These are phyloP conservation scores for Chenopodium album DNA, from an alignment of 148 eudicot genomes.

Conservation along the genomic window DNA sequence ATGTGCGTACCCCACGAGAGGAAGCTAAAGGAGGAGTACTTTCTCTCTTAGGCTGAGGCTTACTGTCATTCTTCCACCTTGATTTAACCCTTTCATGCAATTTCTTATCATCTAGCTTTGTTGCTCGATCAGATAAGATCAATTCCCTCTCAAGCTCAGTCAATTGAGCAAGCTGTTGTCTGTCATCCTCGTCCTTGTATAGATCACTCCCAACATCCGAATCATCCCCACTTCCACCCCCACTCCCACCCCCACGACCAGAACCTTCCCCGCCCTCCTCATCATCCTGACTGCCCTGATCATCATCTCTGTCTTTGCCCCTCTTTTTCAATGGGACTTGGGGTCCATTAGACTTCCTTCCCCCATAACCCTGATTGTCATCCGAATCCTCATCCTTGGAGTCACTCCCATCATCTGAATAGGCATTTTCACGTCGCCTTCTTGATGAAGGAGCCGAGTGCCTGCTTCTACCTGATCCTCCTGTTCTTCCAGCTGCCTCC, in stretches of 20 bases:
- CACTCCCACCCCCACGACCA: slow-evolving; percentile 61
- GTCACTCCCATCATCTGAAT: slow-evolving; percentile 90
- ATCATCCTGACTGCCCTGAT: slow-evolving; percentile 64
- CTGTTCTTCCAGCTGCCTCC: slow-evolving; percentile 96
- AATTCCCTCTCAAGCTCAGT: slow-evolving; percentile 83
- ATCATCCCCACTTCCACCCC: slow-evolving; percentile 64
- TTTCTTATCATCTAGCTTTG: slow-evolving; percentile 65
- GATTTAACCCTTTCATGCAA: slow-evolving; percentile 74
- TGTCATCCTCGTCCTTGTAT: slow-evolving; percentile 76
- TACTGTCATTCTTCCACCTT: slow-evolving; percentile 61
- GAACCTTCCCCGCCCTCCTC: slow-evolving; percentile 49
- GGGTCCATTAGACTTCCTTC: slow-evolving; percentile 69
- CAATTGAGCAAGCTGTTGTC: slow-evolving; percentile 74
- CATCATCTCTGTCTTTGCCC: slow-evolving; percentile 71
- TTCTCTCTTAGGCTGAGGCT: slow-evolving; percentile 53
- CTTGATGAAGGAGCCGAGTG: slow-evolving; percentile 70
- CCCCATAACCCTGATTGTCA: slow-evolving; percentile 63
- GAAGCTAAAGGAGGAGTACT: slow-evolving; percentile 54
- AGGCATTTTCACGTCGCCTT: slow-evolving; percentile 60
- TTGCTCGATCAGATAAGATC: slow-evolving; percentile 78
- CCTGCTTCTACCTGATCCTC: slow-evolving; percentile 62
- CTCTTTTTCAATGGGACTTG: slow-evolving; percentile 91
- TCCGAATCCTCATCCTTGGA: slow-evolving; percentile 87
- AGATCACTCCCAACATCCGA: slow-evolving; percentile 82
- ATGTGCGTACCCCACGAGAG: slow-evolving; percentile 72